Evolutionary conservation across 2,329 filamentous ascomycete genomes (phyloP), one percentile per base, ranked within the genome.

Genomic region (Curvularia spicifera): DNA sequence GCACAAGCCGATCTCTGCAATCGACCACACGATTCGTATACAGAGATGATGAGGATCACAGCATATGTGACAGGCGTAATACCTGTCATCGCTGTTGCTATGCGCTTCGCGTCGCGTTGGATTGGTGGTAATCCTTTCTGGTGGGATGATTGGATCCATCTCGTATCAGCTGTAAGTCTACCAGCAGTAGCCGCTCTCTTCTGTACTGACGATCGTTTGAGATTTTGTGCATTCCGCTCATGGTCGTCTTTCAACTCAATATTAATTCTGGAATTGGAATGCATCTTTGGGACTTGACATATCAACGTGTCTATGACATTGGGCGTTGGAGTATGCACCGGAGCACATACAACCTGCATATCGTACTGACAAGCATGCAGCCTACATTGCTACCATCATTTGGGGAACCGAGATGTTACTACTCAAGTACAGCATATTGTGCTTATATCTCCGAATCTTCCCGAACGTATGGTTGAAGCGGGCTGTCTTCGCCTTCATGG

Each of bases 61-160:
- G 51, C 51, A 39, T 53, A 53, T 42, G 51, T 53, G 12, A 53
- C 42, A 2, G 51, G 51, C 24, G 39, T 53, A 8, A 40, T 53
- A 53, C 43, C 51, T 46, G 43, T 53, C 42, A 37, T 53, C 8
- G 51, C 43, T 43, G 26, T 53, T 46, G 51, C 26, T 37, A 53
- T 53, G 51, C 51, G 51, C 43, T 53, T 53, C 28, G 31, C 51
- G 10, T 53, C 51, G 18, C 51, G 51, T 26, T 53, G 43, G n/a
- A n/a, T 53, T 5, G 51, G 51, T 18, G 22, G 31, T 15, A 53
- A 47, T 24, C n/a, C 35, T 22, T 42, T 53, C 12, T 53, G 51
- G 51, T 53, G 43, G 40, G 51, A 53, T 24, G 51, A 53, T 47
- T 53, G 51, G 51, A 6, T 53, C 51, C 51, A 53, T 53, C 51